A percentile compares a stretch with the other conserved stretches of the same genome.
Conservation (phyloP, 805 yeast genomes). For the Yamadazyma scolyti region DNA sequence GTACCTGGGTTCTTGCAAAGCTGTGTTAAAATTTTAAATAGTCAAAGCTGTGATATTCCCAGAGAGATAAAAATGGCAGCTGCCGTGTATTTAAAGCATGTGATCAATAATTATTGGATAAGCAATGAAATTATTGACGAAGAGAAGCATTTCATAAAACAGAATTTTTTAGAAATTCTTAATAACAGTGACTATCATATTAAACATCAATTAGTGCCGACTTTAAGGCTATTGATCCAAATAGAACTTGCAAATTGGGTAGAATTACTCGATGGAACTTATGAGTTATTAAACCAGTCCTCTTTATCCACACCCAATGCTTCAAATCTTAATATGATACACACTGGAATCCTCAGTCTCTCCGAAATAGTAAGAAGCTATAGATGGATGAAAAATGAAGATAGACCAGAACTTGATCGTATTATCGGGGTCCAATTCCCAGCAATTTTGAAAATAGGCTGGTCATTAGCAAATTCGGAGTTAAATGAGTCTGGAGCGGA, state of each 20-base stretch:
- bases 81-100: conserved; percentile 80
- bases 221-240: conserved; percentile 29
- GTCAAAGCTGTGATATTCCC: conserved; percentile 24
- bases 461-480: conserved; percentile 34
- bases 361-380: conserved; percentile 66
- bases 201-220: conserved; percentile 38
- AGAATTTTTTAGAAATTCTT: conserved; percentile 63
- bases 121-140: conserved; percentile 48
- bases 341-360: conserved; percentile 69
- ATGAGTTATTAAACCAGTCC: conserved; percentile 24
- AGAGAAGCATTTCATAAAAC: conserved; percentile 73
- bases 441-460: conserved; percentile 61
- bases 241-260: conserved; percentile 37
- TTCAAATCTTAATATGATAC: conserved; percentile 36
- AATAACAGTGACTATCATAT: conserved; percentile 31
- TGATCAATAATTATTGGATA: conserved; percentile 62
- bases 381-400: conserved; percentile 65
- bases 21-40: conserved; percentile 28
- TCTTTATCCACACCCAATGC: no score
- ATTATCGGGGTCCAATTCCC: conserved; percentile 62
- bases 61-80: conserved; percentile 61
- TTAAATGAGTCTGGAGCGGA: conserved; percentile 50
- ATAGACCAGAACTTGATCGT: conserved; percentile 28
- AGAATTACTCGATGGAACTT: conserved; percentile 28
- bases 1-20: conserved; percentile 9